Conservation (phyloP, 768 basidiomycete species). For the Artomyces pyxidatus region DNA sequence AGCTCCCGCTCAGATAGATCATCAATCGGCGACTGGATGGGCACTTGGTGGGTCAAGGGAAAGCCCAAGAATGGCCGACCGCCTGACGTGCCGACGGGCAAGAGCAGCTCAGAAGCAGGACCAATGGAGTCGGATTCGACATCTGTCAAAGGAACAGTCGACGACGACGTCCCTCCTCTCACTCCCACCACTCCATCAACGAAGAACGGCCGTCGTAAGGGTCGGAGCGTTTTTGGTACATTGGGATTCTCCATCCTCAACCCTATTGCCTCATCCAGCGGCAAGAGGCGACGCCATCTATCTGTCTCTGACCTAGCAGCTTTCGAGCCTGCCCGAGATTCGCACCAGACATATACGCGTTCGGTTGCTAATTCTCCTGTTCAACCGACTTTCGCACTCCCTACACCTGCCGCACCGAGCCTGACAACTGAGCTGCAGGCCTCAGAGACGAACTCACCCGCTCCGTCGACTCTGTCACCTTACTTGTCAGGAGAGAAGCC, state of each 20-base stretch:
- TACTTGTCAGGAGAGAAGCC: slow-evolving; percentile 19
- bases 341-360: background rate
- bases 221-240: slow-evolving; percentile 61
- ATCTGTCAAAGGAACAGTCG: slow-evolving; percentile 11
- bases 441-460: slow-evolving; percentile 4
- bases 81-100: slow-evolving; percentile 4
- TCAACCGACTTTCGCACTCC: slow-evolving; percentile 1
- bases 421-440: slow-evolving; percentile 13
- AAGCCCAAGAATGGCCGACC: slow-evolving; percentile 25
- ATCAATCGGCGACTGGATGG: slow-evolving; percentile 66
- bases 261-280: slow-evolving; percentile 23
- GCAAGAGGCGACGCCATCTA: slow-evolving; percentile 13
- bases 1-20: slow-evolving; percentile 26
- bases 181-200: slow-evolving; percentile 9
- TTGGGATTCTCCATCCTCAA: slow-evolving; percentile 63
- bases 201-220: slow-evolving; percentile 30
- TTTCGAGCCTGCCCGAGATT: background rate
- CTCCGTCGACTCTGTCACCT: slow-evolving; percentile 14
- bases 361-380: slow-evolving; percentile 9
- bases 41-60: slow-evolving; percentile 61
- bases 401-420: slow-evolving; percentile 6
- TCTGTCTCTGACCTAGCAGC: slow-evolving; percentile 2
- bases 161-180: slow-evolving; percentile 9
- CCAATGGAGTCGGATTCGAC: slow-evolving; percentile 1
- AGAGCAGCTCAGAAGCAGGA: slow-evolving; percentile 2